Conservation (phyloP, 1,139 yeast genomes). For the Ogataea hybrid region DNA sequence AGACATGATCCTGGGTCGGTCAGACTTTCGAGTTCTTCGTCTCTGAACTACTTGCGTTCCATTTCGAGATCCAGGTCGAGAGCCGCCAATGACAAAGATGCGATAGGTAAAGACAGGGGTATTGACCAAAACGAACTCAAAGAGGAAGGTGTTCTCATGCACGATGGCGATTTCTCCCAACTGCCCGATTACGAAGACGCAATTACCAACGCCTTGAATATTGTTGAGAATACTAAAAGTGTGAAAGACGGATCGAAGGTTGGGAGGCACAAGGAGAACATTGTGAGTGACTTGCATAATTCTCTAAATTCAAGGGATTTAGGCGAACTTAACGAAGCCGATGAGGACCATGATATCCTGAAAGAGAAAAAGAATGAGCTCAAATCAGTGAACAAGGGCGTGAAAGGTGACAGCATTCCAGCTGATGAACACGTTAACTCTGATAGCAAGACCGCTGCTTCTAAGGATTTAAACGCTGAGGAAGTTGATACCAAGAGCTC, state of each 20-base stretch:
- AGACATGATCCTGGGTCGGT: conserved; percentile 31
- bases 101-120: conserved; percentile 24
- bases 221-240: conserved; percentile 26
- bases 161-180: conserved; percentile 32
- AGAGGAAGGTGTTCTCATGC: conserved; percentile 38
- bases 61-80: conserved; percentile 65
- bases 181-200: conserved; percentile 34
- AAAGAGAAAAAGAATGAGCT: conserved; percentile 9
- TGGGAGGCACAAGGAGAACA: conserved; percentile 12
- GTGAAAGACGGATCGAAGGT: conserved; percentile 18
- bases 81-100: conserved; percentile 30
- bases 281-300: conserved; percentile 16
- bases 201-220: conserved; percentile 33
- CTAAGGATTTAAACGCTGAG: too few species aligned
- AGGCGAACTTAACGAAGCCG: conserved; percentile 23
- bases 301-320: conserved; percentile 21
- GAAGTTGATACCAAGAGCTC: too few species aligned
- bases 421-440: too few species aligned
- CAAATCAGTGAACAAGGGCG: conserved; percentile 11
- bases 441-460: too few species aligned
- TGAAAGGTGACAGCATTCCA: conserved; percentile 6
- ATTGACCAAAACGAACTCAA: conserved; percentile 30
- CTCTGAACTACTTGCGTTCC: conserved; percentile 49
- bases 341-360: conserved; percentile 16
- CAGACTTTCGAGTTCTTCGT: conserved; percentile 26